Conservation (phyloP, 192 early-diverging fungal species). For the Coemansia sp. region DNA sequence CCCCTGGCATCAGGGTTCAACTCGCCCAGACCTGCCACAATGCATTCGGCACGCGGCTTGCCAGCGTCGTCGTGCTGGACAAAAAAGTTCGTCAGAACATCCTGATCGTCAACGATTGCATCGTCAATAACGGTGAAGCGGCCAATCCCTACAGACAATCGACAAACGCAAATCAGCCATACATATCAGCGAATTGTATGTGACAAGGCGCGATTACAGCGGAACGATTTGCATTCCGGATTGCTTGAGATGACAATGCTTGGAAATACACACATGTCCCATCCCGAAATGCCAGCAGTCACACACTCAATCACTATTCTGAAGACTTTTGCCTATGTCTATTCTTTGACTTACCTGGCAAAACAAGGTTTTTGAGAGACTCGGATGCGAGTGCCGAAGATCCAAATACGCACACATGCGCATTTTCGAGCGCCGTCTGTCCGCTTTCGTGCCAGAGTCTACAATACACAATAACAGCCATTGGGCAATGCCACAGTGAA, state of each 20-base stretch:
- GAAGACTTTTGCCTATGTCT: neutral
- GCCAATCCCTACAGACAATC: slow-evolving; percentile 72
- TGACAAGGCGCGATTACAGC: neutral
- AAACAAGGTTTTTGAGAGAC: slow-evolving; percentile 89
- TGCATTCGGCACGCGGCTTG: slow-evolving; percentile 60
- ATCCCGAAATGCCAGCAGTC: no score
- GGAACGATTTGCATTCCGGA: no score
- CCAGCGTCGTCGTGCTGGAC: slow-evolving; percentile 67
- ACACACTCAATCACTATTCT: neutral
- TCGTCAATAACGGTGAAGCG: slow-evolving; percentile 83
- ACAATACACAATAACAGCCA: slow-evolving; percentile 4
- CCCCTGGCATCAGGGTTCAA: slow-evolving; percentile 87
- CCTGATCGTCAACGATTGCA: slow-evolving; percentile 59
- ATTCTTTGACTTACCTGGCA: slow-evolving; percentile 78
- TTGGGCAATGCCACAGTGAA: neutral
- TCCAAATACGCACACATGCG: slow-evolving; percentile 82
- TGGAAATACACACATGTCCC: no score
- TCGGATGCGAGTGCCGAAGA: slow-evolving; percentile 85
- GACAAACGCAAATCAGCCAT: neutral
- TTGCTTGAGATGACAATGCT: no score
- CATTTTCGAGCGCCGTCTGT: slow-evolving; percentile 79
- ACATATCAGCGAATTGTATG: neutral
- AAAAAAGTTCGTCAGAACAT: slow-evolving; percentile 92
- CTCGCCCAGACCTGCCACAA: slow-evolving; percentile 68
- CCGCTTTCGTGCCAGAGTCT: slow-evolving; percentile 95